Conservation (phyloP, 2,329 filamentous ascomycete genomes). For the Fusarium secorum region DNA sequence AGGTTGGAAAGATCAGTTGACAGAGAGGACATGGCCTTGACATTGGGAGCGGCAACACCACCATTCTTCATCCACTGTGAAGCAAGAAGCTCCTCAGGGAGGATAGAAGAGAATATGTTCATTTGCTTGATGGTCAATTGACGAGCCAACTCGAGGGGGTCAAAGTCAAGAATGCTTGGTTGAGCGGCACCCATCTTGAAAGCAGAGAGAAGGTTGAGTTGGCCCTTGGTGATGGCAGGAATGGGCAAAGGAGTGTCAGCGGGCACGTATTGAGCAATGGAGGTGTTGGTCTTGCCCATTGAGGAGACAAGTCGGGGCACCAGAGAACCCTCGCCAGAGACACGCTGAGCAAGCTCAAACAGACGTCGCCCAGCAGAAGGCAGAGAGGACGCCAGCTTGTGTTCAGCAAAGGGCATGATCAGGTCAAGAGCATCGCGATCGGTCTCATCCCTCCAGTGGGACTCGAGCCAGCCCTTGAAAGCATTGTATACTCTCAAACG, state of each 20-base stretch:
- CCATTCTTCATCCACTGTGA: constrained; percentile 94
- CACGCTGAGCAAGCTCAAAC: constrained; percentile 79
- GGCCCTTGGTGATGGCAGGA: constrained; percentile 76
- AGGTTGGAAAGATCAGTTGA: constrained; percentile 93
- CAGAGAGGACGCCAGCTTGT: constrained; percentile 71
- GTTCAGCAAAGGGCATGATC: constrained; percentile 82
- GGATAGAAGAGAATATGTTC: constrained; percentile 87
- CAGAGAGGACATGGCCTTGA: constrained; percentile 90
- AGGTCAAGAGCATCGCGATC: constrained; percentile 78
- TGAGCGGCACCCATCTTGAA: constrained; percentile 76
- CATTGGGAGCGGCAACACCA: constrained; percentile 81
- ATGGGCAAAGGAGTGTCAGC: constrained; percentile 76
- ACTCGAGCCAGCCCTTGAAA: constrained; percentile 97
- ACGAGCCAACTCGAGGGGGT: constrained; percentile 87
- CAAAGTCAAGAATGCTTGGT: constrained; percentile 87
- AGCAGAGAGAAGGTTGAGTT: constrained; percentile 73
- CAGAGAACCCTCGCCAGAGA: constrained; percentile 75
- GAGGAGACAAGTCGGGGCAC: constrained; percentile 85
- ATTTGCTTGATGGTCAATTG: constrained; percentile 95
- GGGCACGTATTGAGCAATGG: constrained; percentile 73
- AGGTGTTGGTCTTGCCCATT: constrained; percentile 86
- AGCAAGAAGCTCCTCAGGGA: constrained; percentile 88
- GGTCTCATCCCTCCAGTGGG: constrained; percentile 86
- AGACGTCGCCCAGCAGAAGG: constrained; percentile 84
- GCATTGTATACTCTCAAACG: constrained; percentile 93